Evolutionary conservation across 1,139 yeast genomes (phyloP).

Genomic region (Taphrina populina): DNA sequence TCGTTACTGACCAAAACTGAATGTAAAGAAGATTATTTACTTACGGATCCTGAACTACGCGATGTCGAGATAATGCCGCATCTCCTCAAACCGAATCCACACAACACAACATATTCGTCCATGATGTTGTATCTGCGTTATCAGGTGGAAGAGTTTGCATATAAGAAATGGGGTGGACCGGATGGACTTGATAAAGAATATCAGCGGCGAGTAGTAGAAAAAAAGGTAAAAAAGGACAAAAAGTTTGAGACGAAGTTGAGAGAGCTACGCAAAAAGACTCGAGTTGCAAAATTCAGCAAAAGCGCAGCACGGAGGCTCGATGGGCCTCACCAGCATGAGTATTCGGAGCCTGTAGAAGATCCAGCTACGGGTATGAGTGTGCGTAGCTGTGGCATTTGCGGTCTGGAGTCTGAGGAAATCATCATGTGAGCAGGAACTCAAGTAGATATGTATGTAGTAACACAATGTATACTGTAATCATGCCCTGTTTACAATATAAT

Average conservation of each 20-base stretch:
- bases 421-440: slow-evolving; percentile 28
- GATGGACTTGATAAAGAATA: slow-evolving; percentile 91
- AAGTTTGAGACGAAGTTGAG: slow-evolving; percentile 70
- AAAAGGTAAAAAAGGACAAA: slow-evolving; percentile 71
- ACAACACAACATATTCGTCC: slow-evolving; percentile 77
- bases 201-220: slow-evolving; percentile 73
- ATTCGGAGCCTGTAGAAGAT: slow-evolving; percentile 26
- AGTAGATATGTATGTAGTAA: too few relatives aligned
- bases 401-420: slow-evolving; percentile 34
- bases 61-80: slow-evolving; percentile 69
- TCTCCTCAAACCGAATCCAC: slow-evolving; percentile 91
- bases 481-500: too few relatives aligned
- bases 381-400: slow-evolving; percentile 31
- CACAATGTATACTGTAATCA: too few relatives aligned
- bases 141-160: slow-evolving; percentile 89
- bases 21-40: slow-evolving; percentile 82
- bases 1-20: slow-evolving; percentile 91
- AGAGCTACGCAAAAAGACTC: slow-evolving; percentile 84
- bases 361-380: slow-evolving; percentile 30
- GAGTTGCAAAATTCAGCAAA: slow-evolving; percentile 82
- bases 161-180: slow-evolving; percentile 90
- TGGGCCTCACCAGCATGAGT: slow-evolving; percentile 33
- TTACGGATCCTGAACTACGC: slow-evolving; percentile 59
- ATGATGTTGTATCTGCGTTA: slow-evolving; percentile 89
- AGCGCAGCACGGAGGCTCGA: slow-evolving; percentile 32